Conservation (phyloP, 208 protist species). For the Trypanosoma theileri region DNA sequence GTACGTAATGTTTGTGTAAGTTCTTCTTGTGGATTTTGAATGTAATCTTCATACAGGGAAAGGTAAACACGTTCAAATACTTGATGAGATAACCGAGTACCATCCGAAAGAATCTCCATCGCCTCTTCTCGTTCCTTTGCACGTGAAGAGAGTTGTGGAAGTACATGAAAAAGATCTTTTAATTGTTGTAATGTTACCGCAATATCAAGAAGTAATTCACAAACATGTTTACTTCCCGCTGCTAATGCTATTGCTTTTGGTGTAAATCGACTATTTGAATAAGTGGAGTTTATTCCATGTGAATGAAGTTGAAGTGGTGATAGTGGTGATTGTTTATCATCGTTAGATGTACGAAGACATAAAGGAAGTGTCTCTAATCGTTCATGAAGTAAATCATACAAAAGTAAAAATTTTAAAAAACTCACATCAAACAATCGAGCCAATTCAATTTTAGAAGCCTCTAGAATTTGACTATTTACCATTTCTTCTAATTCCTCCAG, state of each 20-base stretch:
- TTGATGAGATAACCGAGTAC: slow-evolving; percentile 9
- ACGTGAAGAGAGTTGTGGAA: slow-evolving; percentile 22
- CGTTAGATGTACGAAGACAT: slow-evolving; percentile 2
- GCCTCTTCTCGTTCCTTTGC: slow-evolving; percentile 33
- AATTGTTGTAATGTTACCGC: slow-evolving; percentile 26
- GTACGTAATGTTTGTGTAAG: slow-evolving; percentile 27
- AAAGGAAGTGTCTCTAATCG: slow-evolving; percentile 39
- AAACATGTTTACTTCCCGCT: slow-evolving; percentile 16
- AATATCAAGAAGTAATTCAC: slow-evolving; percentile 15
- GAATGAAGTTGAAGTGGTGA: no score
- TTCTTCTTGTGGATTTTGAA: slow-evolving; percentile 15
- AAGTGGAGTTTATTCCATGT: no score
- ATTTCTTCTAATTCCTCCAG: slow-evolving; percentile 36
- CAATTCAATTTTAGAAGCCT: slow-evolving; percentile 53
- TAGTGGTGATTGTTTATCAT: slow-evolving; percentile 3
- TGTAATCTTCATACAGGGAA: slow-evolving; percentile 25
- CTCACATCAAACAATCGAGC: slow-evolving; percentile 60
- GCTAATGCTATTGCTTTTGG: neutral
- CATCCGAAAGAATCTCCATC: slow-evolving; percentile 2
- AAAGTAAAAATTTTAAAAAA: slow-evolving; percentile 52
- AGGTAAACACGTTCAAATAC: slow-evolving; percentile 28
- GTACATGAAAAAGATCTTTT: slow-evolving; percentile 5
- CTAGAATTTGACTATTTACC: slow-evolving; percentile 47
- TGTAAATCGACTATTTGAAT: no score
- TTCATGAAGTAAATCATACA: slow-evolving; percentile 62